Evolutionary conservation across 306 rosid genomes (phyloP).

Genomic region (Gastrolobium bilobum): DNA sequence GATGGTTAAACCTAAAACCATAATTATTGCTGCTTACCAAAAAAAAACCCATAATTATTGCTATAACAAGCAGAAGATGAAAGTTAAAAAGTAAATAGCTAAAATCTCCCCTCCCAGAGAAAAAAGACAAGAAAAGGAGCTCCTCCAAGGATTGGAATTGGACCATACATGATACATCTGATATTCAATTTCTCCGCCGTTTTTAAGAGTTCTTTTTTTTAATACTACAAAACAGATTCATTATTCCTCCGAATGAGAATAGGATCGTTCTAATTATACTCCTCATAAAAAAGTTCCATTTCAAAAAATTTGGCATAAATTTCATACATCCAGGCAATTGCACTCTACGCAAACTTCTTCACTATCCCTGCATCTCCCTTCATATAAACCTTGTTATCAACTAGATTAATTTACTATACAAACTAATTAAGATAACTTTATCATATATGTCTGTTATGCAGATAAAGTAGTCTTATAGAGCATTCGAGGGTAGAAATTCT

Average conservation of each 20-base stretch:
- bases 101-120: background rate
- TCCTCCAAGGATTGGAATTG: background rate
- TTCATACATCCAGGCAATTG: background rate
- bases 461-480: background rate
- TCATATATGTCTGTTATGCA: background rate
- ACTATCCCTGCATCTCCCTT: background rate
- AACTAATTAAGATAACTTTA: background rate
- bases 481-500: background rate
- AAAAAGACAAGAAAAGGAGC: background rate
- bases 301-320: constrained; percentile 28
- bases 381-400: background rate
- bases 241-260: background rate
- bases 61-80: constrained; percentile 3
- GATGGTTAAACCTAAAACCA: background rate
- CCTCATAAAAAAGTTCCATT: constrained; percentile 2
- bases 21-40: background rate
- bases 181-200: constrained; percentile 24
- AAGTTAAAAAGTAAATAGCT: constrained; percentile 2
- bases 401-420: background rate
- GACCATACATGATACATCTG: background rate
- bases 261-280: background rate
- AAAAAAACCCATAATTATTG: background rate
- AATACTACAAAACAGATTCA: background rate
- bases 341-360: constrained; percentile 15
- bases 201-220: background rate